Percentiles rank a stretch among this genome's conserved stretches.
These are phyloP conservation scores for Diaporthe eres DNA, from an alignment of 2,329 filamentous ascomycete genomes.

Conservation along the genomic window DNA sequence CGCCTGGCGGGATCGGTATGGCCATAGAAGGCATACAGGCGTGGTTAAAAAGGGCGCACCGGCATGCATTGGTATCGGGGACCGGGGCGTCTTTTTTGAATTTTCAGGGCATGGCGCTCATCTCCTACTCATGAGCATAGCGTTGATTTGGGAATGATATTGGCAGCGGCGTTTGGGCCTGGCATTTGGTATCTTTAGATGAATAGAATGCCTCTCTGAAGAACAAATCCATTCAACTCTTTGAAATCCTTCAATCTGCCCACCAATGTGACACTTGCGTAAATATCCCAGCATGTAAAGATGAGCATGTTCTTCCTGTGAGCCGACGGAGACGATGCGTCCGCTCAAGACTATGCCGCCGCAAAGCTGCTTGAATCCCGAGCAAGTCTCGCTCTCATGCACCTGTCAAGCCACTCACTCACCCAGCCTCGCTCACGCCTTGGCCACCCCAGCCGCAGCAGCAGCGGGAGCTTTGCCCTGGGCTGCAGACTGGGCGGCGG, in stretches of 20 bases:
- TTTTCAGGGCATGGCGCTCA: constrained; percentile 23
- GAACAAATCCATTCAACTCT: constrained; percentile 38
- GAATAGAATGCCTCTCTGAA: constrained; percentile 38
- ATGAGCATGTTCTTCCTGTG: not conserved
- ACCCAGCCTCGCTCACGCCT: constrained; percentile 49
- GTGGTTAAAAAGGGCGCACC: not conserved
- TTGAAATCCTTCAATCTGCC: not conserved
- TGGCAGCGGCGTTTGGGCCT: constrained; percentile 13
- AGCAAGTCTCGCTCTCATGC: not conserved
- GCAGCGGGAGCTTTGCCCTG: constrained; percentile 48
- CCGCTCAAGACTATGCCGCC: not conserved
- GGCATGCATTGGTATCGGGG: constrained; percentile 5
- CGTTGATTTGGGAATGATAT: constrained; percentile 17
- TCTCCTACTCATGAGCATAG: constrained; percentile 31
- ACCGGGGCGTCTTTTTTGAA: not conserved
- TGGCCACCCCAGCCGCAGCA: constrained; percentile 42
- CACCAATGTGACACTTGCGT: not conserved
- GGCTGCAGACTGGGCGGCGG: constrained; percentile 61
- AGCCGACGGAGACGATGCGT: not conserved
- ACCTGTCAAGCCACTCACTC: not conserved
- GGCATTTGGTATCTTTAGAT: constrained; percentile 14
- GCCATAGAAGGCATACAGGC: not conserved
- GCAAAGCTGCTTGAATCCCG: not conserved
- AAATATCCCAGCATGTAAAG: too few relatives aligned
- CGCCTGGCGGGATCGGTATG: not conserved